Base-by-base conservation (phyloP, 2,329 filamentous ascomycete genomes). In the Arachnopeziza araneosa region DNA sequence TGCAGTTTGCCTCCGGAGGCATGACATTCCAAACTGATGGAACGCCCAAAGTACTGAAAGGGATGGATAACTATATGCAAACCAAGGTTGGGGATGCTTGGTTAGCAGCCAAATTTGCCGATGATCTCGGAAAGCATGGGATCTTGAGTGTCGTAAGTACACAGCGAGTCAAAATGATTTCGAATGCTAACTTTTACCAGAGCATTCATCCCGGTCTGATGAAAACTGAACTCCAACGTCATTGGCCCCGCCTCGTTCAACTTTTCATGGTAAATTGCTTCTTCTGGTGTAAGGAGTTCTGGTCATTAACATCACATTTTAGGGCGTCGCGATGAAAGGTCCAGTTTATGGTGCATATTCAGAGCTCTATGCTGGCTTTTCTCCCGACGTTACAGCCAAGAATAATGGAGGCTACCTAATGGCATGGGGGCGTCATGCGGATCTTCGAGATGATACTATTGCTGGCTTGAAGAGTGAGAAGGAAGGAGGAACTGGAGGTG, bases 391-490 rank as follows among this genome's bases (percentile, higher is more conserved):
- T 10, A 44, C 36, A 3, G 17, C 17, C 6, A 62, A 72, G 32
- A 55, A 75, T 12, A 72, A 73, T 57, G 73, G 75, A 1, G 67
- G 65, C 17, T 75, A 72, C 59, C 65, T 79, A 10, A 70, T 77
- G 19, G 76, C 78, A 0, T 80, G 76, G 74, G 77, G 77, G 7
- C 68, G 75, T 12, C 61, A 67, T 56, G 66, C 56, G 26, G 57
- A 60, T 23, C 54, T 69, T 21, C 67, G 59, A 54, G 48, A 32
- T 54, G 62, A 49, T n/a, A 56, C 26, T 23, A 4, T 54, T 19
- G 23, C 26, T 24, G 52, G 22, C 9, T 24, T 24, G 1, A 70
- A 65, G 58, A 61, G 60, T 21, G 62, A 65, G 30, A 62, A 59
- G 2, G 66, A 72, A 53, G 69, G 69, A 1, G 70, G 71, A 14